Evolutionary conservation across 495 filamentous ascomycete genomes (phyloP), one percentile per base, ranked within the genome.

Genomic region (Alectoria sarmentosa): DNA sequence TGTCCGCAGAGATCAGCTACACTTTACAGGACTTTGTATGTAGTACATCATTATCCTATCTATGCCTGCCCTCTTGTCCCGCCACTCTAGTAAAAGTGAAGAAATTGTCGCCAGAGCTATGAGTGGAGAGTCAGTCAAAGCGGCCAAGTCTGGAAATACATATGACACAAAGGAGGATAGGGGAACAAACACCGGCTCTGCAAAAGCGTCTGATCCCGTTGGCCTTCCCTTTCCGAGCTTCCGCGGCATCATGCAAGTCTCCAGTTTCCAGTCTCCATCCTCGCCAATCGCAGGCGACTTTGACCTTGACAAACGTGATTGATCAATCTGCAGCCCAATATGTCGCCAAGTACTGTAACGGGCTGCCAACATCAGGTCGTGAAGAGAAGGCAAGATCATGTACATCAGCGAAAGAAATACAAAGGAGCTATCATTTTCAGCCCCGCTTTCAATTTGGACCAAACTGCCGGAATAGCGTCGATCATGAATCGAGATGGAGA

Each of bases 241-340:
- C 65, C 65, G 65, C 55, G 37, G 38, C 28, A 54, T 32, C 49
- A 32, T 32, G 49, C 49, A 4, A 54, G 26, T 54, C 28, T 32
- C n/a, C n/a, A n/a, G n/a, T n/a, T n/a, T n/a, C n/a, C 49, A 28
- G 19, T 34, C 60, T 66, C 52, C 65, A 66, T 36, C 65, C 65
- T 66, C 60, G 41, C 65, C 65, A 66, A 66, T 66, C 2, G 49
- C 56, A 36, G 38, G 34, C 39, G 49, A 57, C 49, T 26, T 26
- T 62, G 26, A 34, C 13, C 17, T 58, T 41, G 21, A 49, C 55
- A 46, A n/a, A n/a, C n/a, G n/a, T n/a, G n/a, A n/a, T n/a, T n/a
- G n/a, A n/a, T n/a, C n/a, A n/a, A n/a, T n/a, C n/a, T n/a, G n/a
- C n/a, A 32, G 13, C 39, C 19, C 9, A 2, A 9, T 23, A 46